Evolutionary conservation across 2,329 filamentous ascomycete species (phyloP).

Genomic region (Pyrenochaeta sp.): DNA sequence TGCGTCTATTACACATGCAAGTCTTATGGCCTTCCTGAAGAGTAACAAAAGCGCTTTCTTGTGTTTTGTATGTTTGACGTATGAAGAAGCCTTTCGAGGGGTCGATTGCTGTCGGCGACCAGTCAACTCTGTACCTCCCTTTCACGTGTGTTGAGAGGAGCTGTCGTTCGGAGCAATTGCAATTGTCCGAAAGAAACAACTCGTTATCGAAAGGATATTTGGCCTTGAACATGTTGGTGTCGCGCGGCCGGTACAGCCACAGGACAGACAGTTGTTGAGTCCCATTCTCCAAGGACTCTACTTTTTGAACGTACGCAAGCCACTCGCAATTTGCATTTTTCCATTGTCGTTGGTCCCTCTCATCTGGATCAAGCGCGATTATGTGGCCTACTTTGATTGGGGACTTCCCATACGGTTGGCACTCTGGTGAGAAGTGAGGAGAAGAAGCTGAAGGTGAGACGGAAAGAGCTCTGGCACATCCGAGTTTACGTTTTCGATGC

Average conservation of each 20-base stretch:
- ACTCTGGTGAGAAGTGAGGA: neutral
- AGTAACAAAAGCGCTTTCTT: conserved; percentile 69
- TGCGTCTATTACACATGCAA: conserved; percentile 57
- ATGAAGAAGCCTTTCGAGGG: conserved; percentile 65
- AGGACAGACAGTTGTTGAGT: conserved; percentile 66
- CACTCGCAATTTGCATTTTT: conserved; percentile 64
- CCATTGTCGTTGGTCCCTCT: conserved; percentile 63
- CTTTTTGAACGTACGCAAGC: conserved; percentile 74
- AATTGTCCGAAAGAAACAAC: conserved; percentile 79
- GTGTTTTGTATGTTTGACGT: conserved; percentile 71
- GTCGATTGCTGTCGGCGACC: conserved; percentile 62
- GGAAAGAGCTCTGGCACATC: conserved; percentile 20
- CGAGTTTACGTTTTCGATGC: conserved; percentile 20
- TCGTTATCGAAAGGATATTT: conserved; percentile 76
- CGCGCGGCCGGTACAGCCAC: conserved; percentile 76
- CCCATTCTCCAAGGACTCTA: conserved; percentile 38
- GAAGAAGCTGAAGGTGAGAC: neutral
- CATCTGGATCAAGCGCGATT: conserved; percentile 57
- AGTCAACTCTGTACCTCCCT: conserved; percentile 65
- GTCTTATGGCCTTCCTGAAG: conserved; percentile 63
- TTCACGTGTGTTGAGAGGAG: conserved; percentile 66
- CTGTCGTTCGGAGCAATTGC: conserved; percentile 68
- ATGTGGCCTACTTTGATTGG: conserved; percentile 58
- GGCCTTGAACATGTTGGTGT: conserved; percentile 74
- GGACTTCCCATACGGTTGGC: conserved; percentile 10